These are phyloP conservation scores for Microdochium trichocladiopsis DNA, from an alignment of 2,329 filamentous ascomycete genomes.

Conservation along the genomic window DNA sequence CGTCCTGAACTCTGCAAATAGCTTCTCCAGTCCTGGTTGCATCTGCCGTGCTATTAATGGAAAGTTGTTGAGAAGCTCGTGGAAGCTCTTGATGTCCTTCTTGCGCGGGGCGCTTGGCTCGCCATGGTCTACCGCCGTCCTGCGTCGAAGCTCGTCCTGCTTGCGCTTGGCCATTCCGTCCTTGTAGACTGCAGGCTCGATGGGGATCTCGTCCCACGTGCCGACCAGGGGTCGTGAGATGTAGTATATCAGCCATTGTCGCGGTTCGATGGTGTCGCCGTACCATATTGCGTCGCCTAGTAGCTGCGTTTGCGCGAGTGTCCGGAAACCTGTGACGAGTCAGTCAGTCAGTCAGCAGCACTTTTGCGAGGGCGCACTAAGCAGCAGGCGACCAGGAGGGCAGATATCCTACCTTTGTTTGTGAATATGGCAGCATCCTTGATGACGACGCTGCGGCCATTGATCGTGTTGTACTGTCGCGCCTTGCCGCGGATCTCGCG, in stretches of 20 bases:
- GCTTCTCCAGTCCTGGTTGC: conserved; percentile 80
- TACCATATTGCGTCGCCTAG: conserved; percentile 83
- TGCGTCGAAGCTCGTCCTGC: conserved; percentile 27
- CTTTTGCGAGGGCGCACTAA: conserved; percentile 1
- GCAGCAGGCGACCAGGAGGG: too few relatives aligned
- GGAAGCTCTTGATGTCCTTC: conserved; percentile 87
- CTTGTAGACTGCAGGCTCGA: conserved; percentile 57
- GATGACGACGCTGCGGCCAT: conserved; percentile 86
- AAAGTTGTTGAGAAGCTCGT: conserved; percentile 83
- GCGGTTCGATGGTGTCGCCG: conserved; percentile 78
- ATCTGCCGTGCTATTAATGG: conserved; percentile 95
- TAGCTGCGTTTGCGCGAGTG: conserved; percentile 80
- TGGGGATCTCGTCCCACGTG: conserved; percentile 67
- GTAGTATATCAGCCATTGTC: conserved; percentile 95
- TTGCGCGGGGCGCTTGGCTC: conserved; percentile 56
- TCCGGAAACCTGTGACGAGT: conserved; percentile 70
- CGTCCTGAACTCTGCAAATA: conserved; percentile 83
- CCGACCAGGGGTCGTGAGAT: conserved; percentile 87
- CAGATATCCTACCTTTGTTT: conserved; percentile 82
- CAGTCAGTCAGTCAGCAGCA: conserved; percentile 2
- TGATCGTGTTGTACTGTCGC: conserved; percentile 87
- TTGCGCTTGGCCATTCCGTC: conserved; percentile 32
- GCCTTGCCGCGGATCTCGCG: conserved; percentile 88
- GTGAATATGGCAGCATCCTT: conserved; percentile 92
- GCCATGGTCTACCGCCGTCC: conserved; percentile 27